Conservation (phyloP, 306 rosid species). For the Adenanthera pavonina region DNA sequence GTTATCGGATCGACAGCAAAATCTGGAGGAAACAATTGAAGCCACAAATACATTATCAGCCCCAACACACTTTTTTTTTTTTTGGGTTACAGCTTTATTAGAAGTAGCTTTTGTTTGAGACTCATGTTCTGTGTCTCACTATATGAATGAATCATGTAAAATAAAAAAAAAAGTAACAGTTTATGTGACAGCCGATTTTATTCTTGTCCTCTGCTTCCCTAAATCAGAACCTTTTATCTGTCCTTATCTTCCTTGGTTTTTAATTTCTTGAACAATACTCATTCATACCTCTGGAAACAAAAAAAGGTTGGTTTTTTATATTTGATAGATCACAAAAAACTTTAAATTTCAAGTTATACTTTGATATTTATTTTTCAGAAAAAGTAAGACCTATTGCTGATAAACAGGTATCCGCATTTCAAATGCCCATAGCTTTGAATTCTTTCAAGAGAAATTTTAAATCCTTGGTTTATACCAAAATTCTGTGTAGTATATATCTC, state of each 20-base stretch:
- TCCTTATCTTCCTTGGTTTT: constrained; percentile 11
- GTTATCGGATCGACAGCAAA: constrained; percentile 28
- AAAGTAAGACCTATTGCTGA: neutral
- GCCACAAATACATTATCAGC: constrained; percentile 33
- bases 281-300: neutral
- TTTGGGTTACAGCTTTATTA: neutral
- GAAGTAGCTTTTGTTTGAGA: neutral
- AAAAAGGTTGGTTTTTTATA: neutral
- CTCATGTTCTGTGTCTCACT: neutral
- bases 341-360: too few species aligned
- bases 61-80: neutral
- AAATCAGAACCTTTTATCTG: constrained; percentile 40
- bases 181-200: constrained; percentile 9
- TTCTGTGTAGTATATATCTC: too few species aligned
- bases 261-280: neutral
- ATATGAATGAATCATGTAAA: neutral
- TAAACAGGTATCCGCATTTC: neutral
- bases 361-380: too few species aligned
- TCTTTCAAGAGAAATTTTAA: too few species aligned
- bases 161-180: neutral
- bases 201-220: constrained; percentile 38
- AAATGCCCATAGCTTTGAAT: neutral
- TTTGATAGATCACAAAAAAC: neutral
- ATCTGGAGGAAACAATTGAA: constrained; percentile 33
- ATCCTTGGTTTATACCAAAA: too few species aligned